phyloP scores from a whole-genome alignment of 2,329 filamentous ascomycete species.

The Sarocladiaceae sp. region DNA sequence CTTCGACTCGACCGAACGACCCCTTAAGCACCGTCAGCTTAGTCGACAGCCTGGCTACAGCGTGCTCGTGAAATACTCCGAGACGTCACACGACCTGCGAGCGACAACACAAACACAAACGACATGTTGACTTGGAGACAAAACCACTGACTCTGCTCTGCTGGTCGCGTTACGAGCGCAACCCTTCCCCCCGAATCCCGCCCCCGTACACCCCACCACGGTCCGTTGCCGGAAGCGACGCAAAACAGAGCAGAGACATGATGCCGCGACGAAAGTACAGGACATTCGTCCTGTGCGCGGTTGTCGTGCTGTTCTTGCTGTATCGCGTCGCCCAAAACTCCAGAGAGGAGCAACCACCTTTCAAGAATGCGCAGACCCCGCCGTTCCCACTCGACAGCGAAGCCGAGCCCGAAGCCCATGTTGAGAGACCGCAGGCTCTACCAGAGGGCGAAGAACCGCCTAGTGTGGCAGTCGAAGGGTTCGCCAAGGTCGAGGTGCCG shows the following conservation, averaged over 20 bases:
- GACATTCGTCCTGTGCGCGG: constrained; percentile 52
- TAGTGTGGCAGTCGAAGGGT: not conserved
- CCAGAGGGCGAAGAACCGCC: not conserved
- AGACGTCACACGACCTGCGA: not conserved
- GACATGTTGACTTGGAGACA: not conserved
- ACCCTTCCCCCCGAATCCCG: not conserved
- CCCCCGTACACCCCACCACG: not conserved
- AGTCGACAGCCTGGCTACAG: not conserved
- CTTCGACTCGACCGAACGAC: not conserved
- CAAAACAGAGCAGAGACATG: constrained; percentile 15
- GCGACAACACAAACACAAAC: not conserved
- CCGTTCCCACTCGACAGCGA: constrained; percentile 5
- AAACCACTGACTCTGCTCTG: no score
- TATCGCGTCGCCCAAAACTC: constrained; percentile 44
- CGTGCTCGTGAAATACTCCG: not conserved
- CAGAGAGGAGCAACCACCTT: constrained; percentile 18
- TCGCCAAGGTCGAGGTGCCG: constrained; percentile 11
- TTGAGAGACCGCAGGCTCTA: not conserved
- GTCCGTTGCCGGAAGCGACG: not conserved
- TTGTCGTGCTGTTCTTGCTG: constrained; percentile 50
- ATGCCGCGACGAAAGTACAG: constrained; percentile 62
- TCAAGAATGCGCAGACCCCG: not conserved
- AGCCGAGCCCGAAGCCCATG: not conserved
- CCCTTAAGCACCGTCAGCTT: not conserved
- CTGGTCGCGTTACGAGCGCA: not conserved